Base-by-base conservation (phyloP, 495 filamentous ascomycete species). In the Durotheca rogersii region DNA sequence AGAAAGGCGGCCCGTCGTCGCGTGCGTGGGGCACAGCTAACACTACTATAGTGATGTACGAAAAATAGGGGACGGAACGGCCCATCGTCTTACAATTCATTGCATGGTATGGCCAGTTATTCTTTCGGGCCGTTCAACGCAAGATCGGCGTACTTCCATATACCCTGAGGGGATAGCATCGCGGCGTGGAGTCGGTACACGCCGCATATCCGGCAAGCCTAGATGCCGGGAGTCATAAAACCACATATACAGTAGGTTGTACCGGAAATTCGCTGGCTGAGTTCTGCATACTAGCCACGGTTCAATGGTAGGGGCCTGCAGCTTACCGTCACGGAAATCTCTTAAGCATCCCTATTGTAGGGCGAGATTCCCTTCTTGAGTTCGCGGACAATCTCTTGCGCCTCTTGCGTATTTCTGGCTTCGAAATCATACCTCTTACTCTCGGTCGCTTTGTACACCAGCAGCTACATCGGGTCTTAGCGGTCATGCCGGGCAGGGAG, bases 351-450 rank as follows among this genome's bases (percentile, higher is more conserved):
- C 47, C 61, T 60, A 33, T 60, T 65, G 16, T 81, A 82, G 12
- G 78, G 79, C 6, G 76, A 74, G 14, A 84, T 79, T 25, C 81
- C 85, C 64, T 80, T 86, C 69, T 82, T 90, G 50, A 96, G 86
- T 72, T 95, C 93, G 41, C 76, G 79, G 30, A 96, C 91, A 65
- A 98, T 89, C 64, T 93, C 89, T 18, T 79, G 76, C n/a, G 92
- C 92, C 62, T 94, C 89, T 20, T 81, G 79, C 1, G 77, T 72
- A 60, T 78, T 90, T 51, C 78, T 81, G 10, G 92, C 88, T 67
- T 97, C 92, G 72, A 97, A 98, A 62, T 98, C 93, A 71, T 98
- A 98, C 53, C 90, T 74, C 74, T 98, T 97, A 59, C 83, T 87
- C 66, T 95, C 91, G 14, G 86, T 85, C 31, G 84, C 87, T 53